Percentiles rank a stretch among this genome's conserved stretches.
Evolutionary conservation across 1,284 basidiomycete genomes (phyloP).

Genomic region (Singerocomus rubriflavus): DNA sequence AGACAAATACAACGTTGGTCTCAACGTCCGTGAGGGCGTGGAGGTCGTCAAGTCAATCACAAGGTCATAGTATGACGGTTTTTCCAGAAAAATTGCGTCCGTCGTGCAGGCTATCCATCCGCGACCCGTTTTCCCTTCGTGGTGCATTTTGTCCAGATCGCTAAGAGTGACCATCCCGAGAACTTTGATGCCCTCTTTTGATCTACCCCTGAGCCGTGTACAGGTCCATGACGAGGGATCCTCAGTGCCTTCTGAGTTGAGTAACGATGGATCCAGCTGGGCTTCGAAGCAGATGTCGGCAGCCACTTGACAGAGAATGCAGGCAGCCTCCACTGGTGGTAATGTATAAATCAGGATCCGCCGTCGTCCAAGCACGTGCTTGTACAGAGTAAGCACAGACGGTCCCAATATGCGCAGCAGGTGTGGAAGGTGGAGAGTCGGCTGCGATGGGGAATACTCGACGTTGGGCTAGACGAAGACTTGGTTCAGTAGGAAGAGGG

Average conservation of each 20-base stretch:
- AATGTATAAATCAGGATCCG: conserved; percentile 73
- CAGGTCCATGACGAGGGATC: conserved; percentile 24
- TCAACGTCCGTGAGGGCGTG: conserved; percentile 53
- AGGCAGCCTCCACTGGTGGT: conserved; percentile 75
- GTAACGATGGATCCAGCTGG: conserved; percentile 37
- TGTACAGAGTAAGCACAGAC: conserved; percentile 71
- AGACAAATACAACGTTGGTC: conserved; percentile 63
- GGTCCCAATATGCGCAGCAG: conserved; percentile 70
- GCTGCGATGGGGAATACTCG: conserved; percentile 39
- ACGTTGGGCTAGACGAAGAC: conserved; percentile 32
- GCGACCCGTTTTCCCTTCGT: conserved; percentile 52
- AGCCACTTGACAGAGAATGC: conserved; percentile 69
- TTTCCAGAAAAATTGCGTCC: conserved; percentile 77
- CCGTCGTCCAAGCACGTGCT: conserved; percentile 67
- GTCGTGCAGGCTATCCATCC: conserved; percentile 85
- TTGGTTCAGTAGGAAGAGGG: conserved; percentile 1
- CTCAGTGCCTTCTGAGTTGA: conserved; percentile 20
- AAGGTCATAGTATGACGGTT: conserved; percentile 70
- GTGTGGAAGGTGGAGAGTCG: conserved; percentile 39
- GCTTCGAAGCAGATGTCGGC: conserved; percentile 68
- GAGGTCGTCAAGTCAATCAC: conserved; percentile 72
- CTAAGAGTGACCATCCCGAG: conserved; percentile 75
- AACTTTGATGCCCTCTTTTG: conserved; percentile 55
- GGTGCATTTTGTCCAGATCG: conserved; percentile 59
- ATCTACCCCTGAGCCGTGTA: conserved; percentile 42